Percentiles rank a stretch among this genome's conserved stretches.
These are phyloP conservation scores for Hypoxylon lenormandii DNA, from an alignment of 495 filamentous ascomycete species.

Conservation along the genomic window DNA sequence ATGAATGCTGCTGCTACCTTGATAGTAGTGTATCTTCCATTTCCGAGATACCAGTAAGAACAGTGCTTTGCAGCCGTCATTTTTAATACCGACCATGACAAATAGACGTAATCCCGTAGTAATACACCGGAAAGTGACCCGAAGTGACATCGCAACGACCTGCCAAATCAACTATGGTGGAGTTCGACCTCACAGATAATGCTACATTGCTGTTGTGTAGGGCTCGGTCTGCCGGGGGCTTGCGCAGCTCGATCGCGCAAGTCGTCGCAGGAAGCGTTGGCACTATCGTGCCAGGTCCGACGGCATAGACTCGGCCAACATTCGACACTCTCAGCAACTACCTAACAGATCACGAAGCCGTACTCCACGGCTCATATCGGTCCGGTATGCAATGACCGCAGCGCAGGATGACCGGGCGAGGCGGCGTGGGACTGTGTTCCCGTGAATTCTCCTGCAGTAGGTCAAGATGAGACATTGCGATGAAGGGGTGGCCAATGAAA, in stretches of 20 bases:
- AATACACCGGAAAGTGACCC: slow-evolving; percentile 40
- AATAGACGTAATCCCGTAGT: slow-evolving; percentile 39
- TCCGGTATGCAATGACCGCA: slow-evolving; percentile 40
- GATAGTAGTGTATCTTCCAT: slow-evolving; percentile 8
- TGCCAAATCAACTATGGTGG: slow-evolving; percentile 28
- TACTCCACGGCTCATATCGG: slow-evolving; percentile 36
- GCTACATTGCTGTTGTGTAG: slow-evolving; percentile 32
- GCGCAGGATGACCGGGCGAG: slow-evolving; percentile 28
- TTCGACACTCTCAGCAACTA: slow-evolving; percentile 11
- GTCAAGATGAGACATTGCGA: slow-evolving; percentile 33
- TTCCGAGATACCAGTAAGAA: background rate
- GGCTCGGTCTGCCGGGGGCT: slow-evolving; percentile 13
- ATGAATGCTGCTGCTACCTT: slow-evolving; percentile 6
- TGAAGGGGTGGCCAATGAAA: slow-evolving; percentile 28
- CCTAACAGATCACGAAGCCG: slow-evolving; percentile 38
- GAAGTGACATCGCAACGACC: slow-evolving; percentile 46
- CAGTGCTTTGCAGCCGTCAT: slow-evolving; percentile 5
- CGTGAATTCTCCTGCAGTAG: slow-evolving; percentile 18
- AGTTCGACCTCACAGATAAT: slow-evolving; percentile 30
- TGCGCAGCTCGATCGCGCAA: slow-evolving; percentile 14
- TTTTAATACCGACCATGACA: slow-evolving; percentile 41
- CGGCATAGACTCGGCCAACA: slow-evolving; percentile 31
- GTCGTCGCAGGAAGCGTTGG: slow-evolving; percentile 12
- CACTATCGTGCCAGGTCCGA: slow-evolving; percentile 28
- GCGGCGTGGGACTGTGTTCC: slow-evolving; percentile 25